A percentile compares a stretch with the other conserved stretches of the same genome.
Evolutionary conservation across 768 basidiomycete species (phyloP).

Genomic region (Trametes elegans): DNA sequence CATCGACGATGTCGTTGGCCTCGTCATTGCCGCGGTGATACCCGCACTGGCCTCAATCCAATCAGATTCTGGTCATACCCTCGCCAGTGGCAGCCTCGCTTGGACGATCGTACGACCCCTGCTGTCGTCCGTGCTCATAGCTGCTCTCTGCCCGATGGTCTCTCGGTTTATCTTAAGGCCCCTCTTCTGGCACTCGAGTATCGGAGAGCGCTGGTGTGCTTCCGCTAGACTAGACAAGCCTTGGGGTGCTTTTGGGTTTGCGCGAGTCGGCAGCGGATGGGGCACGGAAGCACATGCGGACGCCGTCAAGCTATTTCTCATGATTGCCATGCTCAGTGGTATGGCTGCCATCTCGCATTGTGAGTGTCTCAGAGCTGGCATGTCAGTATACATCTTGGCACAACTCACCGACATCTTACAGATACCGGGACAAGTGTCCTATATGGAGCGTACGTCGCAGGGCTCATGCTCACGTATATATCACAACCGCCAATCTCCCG

Average conservation of each 20-base stretch:
- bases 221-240: slow-evolving; percentile 11
- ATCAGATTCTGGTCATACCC: slow-evolving; percentile 1
- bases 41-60: slow-evolving; percentile 33
- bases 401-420: background rate
- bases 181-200: slow-evolving; percentile 16
- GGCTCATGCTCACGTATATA: slow-evolving; percentile 43
- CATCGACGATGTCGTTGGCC: slow-evolving; percentile 62
- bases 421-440: slow-evolving; percentile 54
- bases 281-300: slow-evolving; percentile 24
- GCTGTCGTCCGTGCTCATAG: slow-evolving; percentile 53
- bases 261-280: slow-evolving; percentile 7
- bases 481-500: slow-evolving; percentile 20
- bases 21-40: slow-evolving; percentile 57
- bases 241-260: slow-evolving; percentile 4
- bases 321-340: slow-evolving; percentile 38
- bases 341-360: slow-evolving; percentile 50
- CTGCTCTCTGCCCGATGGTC: slow-evolving; percentile 36
- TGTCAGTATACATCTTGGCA: too few relatives aligned
- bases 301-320: slow-evolving; percentile 29
- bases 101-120: slow-evolving; percentile 50
- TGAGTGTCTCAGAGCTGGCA: slow-evolving; percentile 21
- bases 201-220: slow-evolving; percentile 26
- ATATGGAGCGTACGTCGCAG: slow-evolving; percentile 62
- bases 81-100: slow-evolving; percentile 1
- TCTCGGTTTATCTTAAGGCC: slow-evolving; percentile 28